Evolutionary conservation across 2,329 filamentous ascomycete species (phyloP).

Genomic region (Paraconiothyrium brasiliense): DNA sequence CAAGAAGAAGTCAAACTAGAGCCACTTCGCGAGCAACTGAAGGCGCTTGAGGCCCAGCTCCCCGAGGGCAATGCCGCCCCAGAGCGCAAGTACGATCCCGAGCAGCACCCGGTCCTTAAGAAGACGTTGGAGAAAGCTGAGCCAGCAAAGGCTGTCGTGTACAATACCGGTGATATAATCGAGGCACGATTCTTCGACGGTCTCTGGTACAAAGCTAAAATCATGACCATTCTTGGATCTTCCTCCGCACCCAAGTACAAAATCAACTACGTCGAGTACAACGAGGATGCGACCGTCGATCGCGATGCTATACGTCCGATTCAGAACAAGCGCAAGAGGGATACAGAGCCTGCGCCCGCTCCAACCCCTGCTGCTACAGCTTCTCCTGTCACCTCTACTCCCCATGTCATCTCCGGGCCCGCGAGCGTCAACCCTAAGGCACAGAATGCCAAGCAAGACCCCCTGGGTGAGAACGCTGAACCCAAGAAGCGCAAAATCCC

Average conservation of each 20-base stretch:
- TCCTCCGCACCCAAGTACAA: conserved; percentile 91
- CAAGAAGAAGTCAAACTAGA: conserved; percentile 82
- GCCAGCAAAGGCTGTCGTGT: conserved; percentile 60
- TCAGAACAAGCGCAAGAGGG: conserved; percentile 69
- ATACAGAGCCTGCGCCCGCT: conserved; percentile 78
- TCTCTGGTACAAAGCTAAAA: conserved; percentile 94
- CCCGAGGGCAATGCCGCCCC: conserved; percentile 51
- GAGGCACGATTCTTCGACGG: conserved; percentile 62
- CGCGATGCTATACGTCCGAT: conserved; percentile 44
- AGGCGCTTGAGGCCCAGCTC: conserved; percentile 59
- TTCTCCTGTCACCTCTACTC: conserved; percentile 51
- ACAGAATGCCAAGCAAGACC: conserved; percentile 71
- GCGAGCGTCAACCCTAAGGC: conserved; percentile 72
- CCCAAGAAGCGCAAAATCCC: conserved; percentile 80
- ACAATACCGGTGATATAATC: conserved; percentile 88
- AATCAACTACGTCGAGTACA: conserved; percentile 94
- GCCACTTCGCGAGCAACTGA: conserved; percentile 70
- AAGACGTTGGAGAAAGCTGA: conserved; percentile 54
- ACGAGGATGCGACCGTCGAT: conserved; percentile 82
- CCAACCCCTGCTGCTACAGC: conserved; percentile 49
- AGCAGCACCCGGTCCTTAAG: conserved; percentile 80
- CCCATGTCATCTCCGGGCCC: conserved; percentile 70
- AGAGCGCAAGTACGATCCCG: conserved; percentile 75
- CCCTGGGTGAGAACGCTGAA: conserved; percentile 67
- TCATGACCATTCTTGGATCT: conserved; percentile 92